Conservation (phyloP, 176 grass and related monocot genomes). For the Carex myosuroides region DNA sequence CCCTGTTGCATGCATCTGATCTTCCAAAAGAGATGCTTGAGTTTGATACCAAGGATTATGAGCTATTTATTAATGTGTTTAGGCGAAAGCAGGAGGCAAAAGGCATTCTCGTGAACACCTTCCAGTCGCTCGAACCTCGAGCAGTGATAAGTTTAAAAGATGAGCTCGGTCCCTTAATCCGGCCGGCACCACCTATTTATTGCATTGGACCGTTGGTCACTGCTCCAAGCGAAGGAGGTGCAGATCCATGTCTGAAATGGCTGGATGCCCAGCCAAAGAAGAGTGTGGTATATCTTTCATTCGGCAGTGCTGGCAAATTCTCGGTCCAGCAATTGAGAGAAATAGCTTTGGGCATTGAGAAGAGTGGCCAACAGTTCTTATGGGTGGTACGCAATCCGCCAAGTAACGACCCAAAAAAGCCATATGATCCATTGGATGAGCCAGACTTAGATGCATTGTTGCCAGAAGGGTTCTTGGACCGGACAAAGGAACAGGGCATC, state of each 20-base stretch:
- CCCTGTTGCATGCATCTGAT: conserved; percentile 28
- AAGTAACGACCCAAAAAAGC: not conserved
- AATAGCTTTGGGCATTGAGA: conserved; percentile 38
- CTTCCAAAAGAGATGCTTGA: not conserved
- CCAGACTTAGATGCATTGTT: conserved; percentile 11
- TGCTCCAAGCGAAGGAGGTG: not conserved
- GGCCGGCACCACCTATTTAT: conserved; percentile 6
- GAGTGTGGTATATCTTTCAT: conserved; percentile 40
- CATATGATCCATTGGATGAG: not conserved
- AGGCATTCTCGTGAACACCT: conserved; percentile 36
- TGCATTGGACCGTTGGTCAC: conserved; percentile 35
- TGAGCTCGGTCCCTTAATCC: not conserved
- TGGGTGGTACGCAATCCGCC: conserved; percentile 32
- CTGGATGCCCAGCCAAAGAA: conserved; percentile 24
- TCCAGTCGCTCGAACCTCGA: conserved; percentile 17
- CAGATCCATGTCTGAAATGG: conserved; percentile 30
- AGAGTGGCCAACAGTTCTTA: conserved; percentile 30
- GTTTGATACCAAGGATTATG: conserved; percentile 7
- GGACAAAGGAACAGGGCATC: conserved; percentile 15
- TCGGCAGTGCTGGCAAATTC: conserved; percentile 9
- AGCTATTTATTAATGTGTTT: not conserved
- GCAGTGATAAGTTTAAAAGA: conserved; percentile 17
- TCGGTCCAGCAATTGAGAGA: conserved; percentile 24
- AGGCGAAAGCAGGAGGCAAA: not conserved
- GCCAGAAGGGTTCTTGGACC: conserved; percentile 29